These are phyloP conservation scores for Candida koratica DNA, from an alignment of 805 yeast genomes.

Conservation along the genomic window DNA sequence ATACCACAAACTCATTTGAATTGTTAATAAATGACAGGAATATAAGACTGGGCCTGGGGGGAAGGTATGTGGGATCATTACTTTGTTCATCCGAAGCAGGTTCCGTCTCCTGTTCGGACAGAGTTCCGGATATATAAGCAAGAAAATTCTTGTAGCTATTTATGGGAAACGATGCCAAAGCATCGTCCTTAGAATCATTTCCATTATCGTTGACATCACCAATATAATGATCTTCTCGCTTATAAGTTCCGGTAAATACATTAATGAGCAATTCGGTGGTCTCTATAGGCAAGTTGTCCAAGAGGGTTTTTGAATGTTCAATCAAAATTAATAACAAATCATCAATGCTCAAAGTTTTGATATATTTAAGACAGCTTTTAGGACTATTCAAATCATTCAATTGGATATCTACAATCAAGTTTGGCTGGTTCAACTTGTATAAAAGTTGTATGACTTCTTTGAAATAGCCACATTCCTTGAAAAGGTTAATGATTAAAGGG, in stretches of 20 bases:
- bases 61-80: constrained; percentile 69
- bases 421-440: constrained; percentile 66
- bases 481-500: constrained; percentile 60
- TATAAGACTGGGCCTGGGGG: constrained; percentile 85
- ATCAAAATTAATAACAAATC: constrained; percentile 71
- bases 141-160: constrained; percentile 32
- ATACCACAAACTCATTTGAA: constrained; percentile 84
- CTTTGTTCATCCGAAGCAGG: constrained; percentile 9
- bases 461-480: constrained; percentile 67
- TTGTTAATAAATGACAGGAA: constrained; percentile 84
- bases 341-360: constrained; percentile 65
- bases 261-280: constrained; percentile 80
- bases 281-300: constrained; percentile 69
- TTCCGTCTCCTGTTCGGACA: constrained; percentile 11
- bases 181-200: not conserved
- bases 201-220: not conserved
- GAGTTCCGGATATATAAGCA: constrained; percentile 23
- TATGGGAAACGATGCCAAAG: constrained; percentile 20
- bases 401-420: constrained; percentile 70
- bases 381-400: constrained; percentile 52
- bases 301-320: constrained; percentile 58
- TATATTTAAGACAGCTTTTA: constrained; percentile 52
- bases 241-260: constrained; percentile 82
- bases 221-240: constrained; percentile 30
- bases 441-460: constrained; percentile 68